These are phyloP conservation scores for Bipolaris sorokiniana DNA, from an alignment of 2,329 filamentous ascomycete genomes.

Conservation along the genomic window DNA sequence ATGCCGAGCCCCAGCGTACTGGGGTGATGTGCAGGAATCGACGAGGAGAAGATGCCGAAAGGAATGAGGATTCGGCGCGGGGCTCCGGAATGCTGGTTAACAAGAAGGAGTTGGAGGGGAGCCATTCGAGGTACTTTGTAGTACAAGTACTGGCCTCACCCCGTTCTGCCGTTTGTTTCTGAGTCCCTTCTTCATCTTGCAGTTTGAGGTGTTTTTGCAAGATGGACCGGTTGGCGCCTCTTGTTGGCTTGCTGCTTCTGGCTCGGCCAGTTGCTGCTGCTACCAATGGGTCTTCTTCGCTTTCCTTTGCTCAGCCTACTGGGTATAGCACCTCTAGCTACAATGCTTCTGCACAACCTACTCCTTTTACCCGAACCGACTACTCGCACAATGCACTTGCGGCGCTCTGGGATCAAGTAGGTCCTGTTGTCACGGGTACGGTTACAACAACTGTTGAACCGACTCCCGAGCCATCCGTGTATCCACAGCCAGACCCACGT, in stretches of 20 bases:
- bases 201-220: conserved; percentile 6
- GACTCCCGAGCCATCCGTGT: conserved; percentile 52
- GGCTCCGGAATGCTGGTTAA: conserved; percentile 12
- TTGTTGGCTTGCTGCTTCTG: conserved; percentile 27
- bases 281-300: conserved; percentile 23
- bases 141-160: conserved; percentile 16
- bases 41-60: conserved; percentile 10
- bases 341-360: conserved; percentile 54
- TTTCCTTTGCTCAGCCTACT: conserved; percentile 40
- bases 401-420: conserved; percentile 55
- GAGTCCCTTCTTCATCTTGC: not conserved
- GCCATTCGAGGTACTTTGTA: conserved; percentile 13
- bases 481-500: conserved; percentile 46
- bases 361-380: conserved; percentile 52
- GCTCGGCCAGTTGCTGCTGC: conserved; percentile 21
- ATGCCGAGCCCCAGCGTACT: conserved; percentile 20
- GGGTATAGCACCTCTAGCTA: conserved; percentile 48
- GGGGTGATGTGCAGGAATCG: conserved; percentile 16
- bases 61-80: conserved; percentile 12
- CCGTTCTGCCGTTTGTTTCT: not conserved
- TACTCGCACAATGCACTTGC: conserved; percentile 57
- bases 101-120: not conserved
- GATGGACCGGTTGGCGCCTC: conserved; percentile 28
- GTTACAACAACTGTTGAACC: conserved; percentile 52
- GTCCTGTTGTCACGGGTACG: conserved; percentile 51